These are phyloP conservation scores for Fusarium sarcochroum DNA, from an alignment of 2,329 filamentous ascomycete species.

Conservation along the genomic window DNA sequence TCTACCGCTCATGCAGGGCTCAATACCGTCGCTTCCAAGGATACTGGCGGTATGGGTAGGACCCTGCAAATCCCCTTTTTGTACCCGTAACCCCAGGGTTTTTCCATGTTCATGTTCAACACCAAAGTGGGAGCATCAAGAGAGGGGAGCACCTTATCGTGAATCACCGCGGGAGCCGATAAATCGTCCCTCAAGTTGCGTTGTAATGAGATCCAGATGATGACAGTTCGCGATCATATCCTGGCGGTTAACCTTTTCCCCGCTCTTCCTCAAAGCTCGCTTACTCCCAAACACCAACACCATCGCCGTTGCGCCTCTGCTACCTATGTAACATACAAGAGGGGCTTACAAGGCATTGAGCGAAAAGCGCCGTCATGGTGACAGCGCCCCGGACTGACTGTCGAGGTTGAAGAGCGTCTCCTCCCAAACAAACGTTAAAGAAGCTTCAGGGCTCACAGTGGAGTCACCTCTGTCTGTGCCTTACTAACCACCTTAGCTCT, in stretches of 20 bases:
- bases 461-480: conserved; percentile 1
- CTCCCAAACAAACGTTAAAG: conserved; percentile 11
- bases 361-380: conserved; percentile 41
- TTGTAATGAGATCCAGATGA: neutral
- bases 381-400: conserved; percentile 19
- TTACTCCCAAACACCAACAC: conserved; percentile 9
- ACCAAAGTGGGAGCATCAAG: conserved; percentile 1
- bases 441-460: conserved; percentile 10
- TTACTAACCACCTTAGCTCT: conserved; percentile 7
- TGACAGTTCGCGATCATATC: neutral
- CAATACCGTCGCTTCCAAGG: conserved; percentile 23
- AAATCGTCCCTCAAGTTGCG: neutral
- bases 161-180: conserved; percentile 4
- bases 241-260: conserved; percentile 7
- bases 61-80: conserved; percentile 38
- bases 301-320: conserved; percentile 1
- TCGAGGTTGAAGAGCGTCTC: neutral
- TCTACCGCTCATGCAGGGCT: conserved; percentile 39
- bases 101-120: conserved; percentile 19
- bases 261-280: conserved; percentile 10
- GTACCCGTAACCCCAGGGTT: conserved; percentile 20
- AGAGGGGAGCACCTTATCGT: neutral
- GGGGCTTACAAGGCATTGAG: conserved; percentile 26
- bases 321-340: conserved; percentile 11
- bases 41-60: conserved; percentile 17